These are phyloP conservation scores for Lycium ferocissimum DNA, from an alignment of 257 asterid species.

Conservation along the genomic window DNA sequence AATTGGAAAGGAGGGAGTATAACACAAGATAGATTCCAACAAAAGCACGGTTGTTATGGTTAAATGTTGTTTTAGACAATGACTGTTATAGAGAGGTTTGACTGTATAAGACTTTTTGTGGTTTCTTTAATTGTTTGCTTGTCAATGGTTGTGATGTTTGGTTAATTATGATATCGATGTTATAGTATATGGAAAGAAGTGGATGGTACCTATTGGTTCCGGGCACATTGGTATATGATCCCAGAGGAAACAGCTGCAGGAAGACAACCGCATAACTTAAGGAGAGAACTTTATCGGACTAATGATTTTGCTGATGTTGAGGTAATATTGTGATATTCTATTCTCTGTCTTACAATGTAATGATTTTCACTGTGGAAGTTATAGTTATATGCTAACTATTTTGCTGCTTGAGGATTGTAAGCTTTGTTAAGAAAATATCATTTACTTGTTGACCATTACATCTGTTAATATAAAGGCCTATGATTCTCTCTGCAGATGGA, in stretches of 20 bases:
- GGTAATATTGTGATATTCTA: slow-evolving; percentile 49
- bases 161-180: slow-evolving; percentile 5
- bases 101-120: not conserved
- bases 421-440: not conserved
- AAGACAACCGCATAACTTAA: slow-evolving; percentile 91
- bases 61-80: no score
- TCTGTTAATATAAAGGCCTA: not conserved
- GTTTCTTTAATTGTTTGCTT: not conserved
- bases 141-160: not conserved
- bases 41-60: no score
- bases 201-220: slow-evolving; percentile 83
- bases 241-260: slow-evolving; percentile 93
- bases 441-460: slow-evolving; percentile 1
- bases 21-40: no score
- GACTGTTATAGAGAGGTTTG: no score
- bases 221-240: slow-evolving; percentile 79
- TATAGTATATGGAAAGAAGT: slow-evolving; percentile 91
- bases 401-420: slow-evolving; percentile 20
- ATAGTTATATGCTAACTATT: not conserved
- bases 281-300: slow-evolving; percentile 85
- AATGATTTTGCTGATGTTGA: slow-evolving; percentile 80
- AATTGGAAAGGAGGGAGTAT: no score
- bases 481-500: slow-evolving; percentile 67
- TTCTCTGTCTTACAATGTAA: slow-evolving; percentile 29
- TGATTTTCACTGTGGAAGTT: not conserved